phyloP scores from a whole-genome alignment of 2,329 filamentous ascomycete species.

The Tolypocladium ophioglossoides region DNA sequence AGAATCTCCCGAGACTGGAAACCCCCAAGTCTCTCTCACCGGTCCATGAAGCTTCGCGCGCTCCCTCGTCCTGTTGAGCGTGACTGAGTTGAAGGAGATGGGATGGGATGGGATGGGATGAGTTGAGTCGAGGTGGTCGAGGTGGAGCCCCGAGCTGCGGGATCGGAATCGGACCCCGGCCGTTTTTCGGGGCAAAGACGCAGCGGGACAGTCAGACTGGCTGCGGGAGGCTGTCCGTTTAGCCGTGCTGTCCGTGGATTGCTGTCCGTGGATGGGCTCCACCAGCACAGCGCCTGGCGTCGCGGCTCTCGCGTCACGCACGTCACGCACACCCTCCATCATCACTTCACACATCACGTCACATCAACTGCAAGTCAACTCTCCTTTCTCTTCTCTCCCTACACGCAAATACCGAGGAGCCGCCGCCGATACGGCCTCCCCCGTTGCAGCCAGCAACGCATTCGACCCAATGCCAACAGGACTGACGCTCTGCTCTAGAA shows the following conservation, averaged over 20 bases:
- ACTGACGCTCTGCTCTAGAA: constrained; percentile 8
- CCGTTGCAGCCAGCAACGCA: background rate
- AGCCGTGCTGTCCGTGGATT: too few relatives aligned
- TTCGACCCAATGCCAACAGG: background rate
- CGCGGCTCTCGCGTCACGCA: too few relatives aligned
- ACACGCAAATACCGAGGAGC: background rate
- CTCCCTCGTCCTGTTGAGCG: background rate
- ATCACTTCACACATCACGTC: background rate
- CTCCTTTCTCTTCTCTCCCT: background rate
- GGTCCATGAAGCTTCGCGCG: background rate
- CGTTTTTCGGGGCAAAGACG: background rate
- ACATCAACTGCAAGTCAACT: background rate
- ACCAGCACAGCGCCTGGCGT: too few relatives aligned
- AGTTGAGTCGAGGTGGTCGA: background rate
- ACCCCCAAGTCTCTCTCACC: background rate
- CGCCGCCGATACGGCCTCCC: background rate
- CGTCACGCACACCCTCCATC: background rate
- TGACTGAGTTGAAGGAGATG: too few relatives aligned
- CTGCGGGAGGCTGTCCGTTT: too few relatives aligned
- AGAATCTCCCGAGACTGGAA: background rate
- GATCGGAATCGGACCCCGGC: background rate
- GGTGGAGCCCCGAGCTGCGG: background rate
- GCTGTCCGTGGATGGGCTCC: too few relatives aligned
- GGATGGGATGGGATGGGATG: too few relatives aligned
- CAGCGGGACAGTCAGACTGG: background rate